Base-by-base conservation (phyloP, 805 yeast species). In the Ogataea pini region DNA sequence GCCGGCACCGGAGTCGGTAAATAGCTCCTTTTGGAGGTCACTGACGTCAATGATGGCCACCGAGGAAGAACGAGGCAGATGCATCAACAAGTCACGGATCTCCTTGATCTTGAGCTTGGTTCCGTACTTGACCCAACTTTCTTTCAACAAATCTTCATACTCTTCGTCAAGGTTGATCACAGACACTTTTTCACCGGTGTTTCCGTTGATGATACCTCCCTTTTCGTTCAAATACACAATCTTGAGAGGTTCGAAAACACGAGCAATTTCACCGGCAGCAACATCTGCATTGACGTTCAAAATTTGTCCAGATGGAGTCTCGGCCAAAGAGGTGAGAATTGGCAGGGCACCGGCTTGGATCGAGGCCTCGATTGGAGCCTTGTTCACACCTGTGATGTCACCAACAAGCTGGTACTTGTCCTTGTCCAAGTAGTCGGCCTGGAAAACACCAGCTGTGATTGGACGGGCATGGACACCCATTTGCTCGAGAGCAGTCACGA, bases 1-100 rank as follows among this genome's bases (percentile, higher is more conserved):
- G 65, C 99, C 99, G 25, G 99, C 99, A 70, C 99, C 99, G 14
- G 96, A 86, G 69, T 94, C 99, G 34, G 99, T 94, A 72, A 94
- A 94, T 63, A 94, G 80, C 71, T 94, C 99, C 68, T 92, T 94
- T 72, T 94, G 98, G 63, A 94, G 78, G 67, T 94, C 97, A 61
- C 88, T 81, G 38, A 94, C 97, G 58, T 92, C 88, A 61, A 94
- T 94, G 66, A 94, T 94, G 37, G 99, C 99, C 42, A 94, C 99
- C 4, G 97, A 90, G 0, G 97, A 90, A 3, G 97, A 89, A 69
- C 98, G 84, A 51, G 99, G 99, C 67, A 94, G 78, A 66, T 86
- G 91, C 72, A 88, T 92, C 65, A 94, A 80, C 64, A 94, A 78
- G 62, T 94, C 99, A 69, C 89, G 90, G 69, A 94, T 94, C 72